These are phyloP conservation scores for Saccharomycopsis crataegensis DNA, from an alignment of 1,139 yeast genomes.

Conservation along the genomic window DNA sequence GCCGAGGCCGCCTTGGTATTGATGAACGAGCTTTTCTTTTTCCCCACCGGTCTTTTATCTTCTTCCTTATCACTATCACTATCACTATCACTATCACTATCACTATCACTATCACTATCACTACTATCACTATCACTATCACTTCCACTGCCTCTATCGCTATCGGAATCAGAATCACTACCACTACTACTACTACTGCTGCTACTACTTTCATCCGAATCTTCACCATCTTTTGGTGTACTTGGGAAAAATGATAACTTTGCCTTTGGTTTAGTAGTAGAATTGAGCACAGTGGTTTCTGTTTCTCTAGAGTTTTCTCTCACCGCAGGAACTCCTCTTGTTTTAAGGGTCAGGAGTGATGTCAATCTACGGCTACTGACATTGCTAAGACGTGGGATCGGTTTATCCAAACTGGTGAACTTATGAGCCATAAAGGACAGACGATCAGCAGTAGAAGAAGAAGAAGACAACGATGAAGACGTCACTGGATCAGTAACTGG, in stretches of 20 bases:
- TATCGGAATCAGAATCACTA: slow-evolving; percentile 27
- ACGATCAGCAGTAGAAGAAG: no score
- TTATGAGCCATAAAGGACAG: no score
- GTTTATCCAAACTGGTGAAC: no score
- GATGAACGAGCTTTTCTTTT: not conserved
- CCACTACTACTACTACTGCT: slow-evolving; percentile 21
- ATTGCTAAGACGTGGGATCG: no score
- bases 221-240: not conserved
- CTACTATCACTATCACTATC: slow-evolving; percentile 3
- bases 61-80: not conserved
- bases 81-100: slow-evolving; percentile 5
- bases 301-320: not conserved
- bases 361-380: not conserved
- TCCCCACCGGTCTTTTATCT: not conserved
- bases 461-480: no score
- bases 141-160: slow-evolving; percentile 20
- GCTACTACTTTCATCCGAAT: not conserved
- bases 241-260: not conserved
- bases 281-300: not conserved
- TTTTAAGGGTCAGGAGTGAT: slow-evolving; percentile 3
- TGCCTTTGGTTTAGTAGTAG: no score
- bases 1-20: not conserved
- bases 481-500: no score
- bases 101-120: slow-evolving; percentile 4
- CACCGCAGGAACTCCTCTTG: slow-evolving; percentile 22